Base-by-base conservation (phyloP, 495 filamentous ascomycete genomes). In the Penicillium nucicola region DNA sequence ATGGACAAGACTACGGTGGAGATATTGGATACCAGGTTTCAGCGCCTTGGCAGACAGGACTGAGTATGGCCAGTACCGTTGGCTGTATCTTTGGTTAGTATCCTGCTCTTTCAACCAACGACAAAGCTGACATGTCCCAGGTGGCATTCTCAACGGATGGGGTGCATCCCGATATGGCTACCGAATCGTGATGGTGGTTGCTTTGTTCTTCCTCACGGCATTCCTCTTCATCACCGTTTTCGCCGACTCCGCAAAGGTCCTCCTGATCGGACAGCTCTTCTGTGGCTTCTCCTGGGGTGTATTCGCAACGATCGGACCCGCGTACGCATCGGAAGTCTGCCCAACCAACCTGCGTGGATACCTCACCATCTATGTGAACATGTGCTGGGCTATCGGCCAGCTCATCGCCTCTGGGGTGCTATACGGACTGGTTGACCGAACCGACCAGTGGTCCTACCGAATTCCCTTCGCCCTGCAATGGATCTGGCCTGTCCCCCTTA, bases 311-410 rank as follows among this genome's bases (percentile, higher is more conserved):
- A 74, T 84, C 12, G 81, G 80, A 3, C 78, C 80, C 0, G 80
- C 82, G 12, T 87, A 87, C 55, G 78, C 82, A 3, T 82, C 80
- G 5, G 84, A 87, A 61, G 77, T 85, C 18, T 79, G 74, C 45
- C 83, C 83, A 1, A 71, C 81, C 48, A 74, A 74, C 13, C 71
- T 85, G 17, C 76, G 83, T 4, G 74, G 76, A 2, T 77, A 74
- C 48, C 64, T 84, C 6, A 84, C 83, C 12, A 72, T 70, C 34
- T 84, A 78, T 50, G 81, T 84, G 36, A 85, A 85, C 54, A 66
- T 87, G 37, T 86, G 82, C 68, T 88, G 82, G 74, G 82, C 82
- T 33, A 84, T 85, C 6, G 84, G 83, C 3, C 82, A 85, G 44
- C 68, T 85, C 5, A 68, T 86, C 11, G 76, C 73, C 0, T 76